These are phyloP conservation scores for Pseudogymnoascus sp. DNA, from an alignment of 2,329 filamentous ascomycete species.

Conservation along the genomic window DNA sequence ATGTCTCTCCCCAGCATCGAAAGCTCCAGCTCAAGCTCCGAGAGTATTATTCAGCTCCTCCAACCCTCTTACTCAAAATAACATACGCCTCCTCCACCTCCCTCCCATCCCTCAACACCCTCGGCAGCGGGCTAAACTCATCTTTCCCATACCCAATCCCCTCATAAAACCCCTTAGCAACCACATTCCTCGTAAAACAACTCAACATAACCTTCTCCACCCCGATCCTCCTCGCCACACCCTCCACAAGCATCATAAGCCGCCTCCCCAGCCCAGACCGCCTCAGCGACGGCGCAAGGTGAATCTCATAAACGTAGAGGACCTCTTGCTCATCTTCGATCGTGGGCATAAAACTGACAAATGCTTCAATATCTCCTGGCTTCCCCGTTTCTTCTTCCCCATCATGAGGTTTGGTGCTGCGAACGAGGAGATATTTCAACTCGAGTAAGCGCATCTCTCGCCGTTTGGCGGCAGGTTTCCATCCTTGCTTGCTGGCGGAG, in stretches of 20 bases:
- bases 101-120: constrained; percentile 47
- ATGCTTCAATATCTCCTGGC: constrained; percentile 37
- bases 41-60: not conserved
- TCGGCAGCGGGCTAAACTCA: constrained; percentile 46
- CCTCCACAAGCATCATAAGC: constrained; percentile 51
- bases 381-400: constrained; percentile 10
- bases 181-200: constrained; percentile 56
- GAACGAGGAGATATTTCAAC: constrained; percentile 62
- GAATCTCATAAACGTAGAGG: constrained; percentile 74
- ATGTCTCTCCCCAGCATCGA: no score
- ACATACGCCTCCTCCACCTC: constrained; percentile 50
- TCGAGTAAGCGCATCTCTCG: constrained; percentile 61
- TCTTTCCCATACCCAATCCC: constrained; percentile 51
- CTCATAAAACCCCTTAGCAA: constrained; percentile 53
- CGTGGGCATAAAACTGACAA: constrained; percentile 66
- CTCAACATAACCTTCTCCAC: constrained; percentile 67
- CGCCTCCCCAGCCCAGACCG: constrained; percentile 55
- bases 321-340: constrained; percentile 59
- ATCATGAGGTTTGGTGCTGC: constrained; percentile 24
- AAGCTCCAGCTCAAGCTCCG: no score
- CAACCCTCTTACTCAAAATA: constrained; percentile 48
- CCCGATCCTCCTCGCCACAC: constrained; percentile 45
- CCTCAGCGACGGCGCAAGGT: constrained; percentile 51
- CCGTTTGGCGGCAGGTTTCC: constrained; percentile 55
- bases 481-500: constrained; percentile 52